phyloP scores from a whole-genome alignment of 176 grass and related monocot species.

The Tuctoria greenei region DNA sequence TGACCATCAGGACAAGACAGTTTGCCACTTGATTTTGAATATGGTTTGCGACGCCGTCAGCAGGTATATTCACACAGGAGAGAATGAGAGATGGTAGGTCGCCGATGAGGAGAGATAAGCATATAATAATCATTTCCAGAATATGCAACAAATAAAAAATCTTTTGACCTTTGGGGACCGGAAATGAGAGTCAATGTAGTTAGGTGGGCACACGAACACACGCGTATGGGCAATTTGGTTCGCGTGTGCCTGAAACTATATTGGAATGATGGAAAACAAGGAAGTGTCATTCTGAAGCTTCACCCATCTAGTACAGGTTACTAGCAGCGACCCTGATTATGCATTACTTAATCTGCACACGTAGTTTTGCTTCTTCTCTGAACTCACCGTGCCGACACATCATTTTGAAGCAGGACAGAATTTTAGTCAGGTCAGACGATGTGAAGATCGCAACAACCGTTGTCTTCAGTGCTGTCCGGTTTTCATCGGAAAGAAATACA shows the following conservation, averaged over 20 bases:
- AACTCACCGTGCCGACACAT: not conserved
- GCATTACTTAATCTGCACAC: not conserved
- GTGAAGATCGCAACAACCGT: not conserved
- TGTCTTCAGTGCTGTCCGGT: not conserved
- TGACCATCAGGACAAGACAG: no score
- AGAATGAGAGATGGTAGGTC: not conserved
- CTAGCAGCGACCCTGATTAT: not conserved
- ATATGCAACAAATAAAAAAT: not conserved
- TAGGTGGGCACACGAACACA: conserved; percentile 33
- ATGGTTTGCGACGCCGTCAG: no score
- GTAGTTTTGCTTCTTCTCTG: not conserved
- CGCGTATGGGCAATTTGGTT: not conserved
- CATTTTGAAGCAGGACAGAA: not conserved
- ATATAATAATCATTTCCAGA: conserved; percentile 7
- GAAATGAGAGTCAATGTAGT: conserved; percentile 37
- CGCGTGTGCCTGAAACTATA: conserved; percentile 12
- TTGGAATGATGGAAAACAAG: not conserved
- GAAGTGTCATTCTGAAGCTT: conserved; percentile 24
- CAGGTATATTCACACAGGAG: not conserved
- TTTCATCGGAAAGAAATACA: conserved; percentile 6
- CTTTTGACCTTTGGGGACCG: no score
- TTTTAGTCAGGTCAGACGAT: conserved; percentile 25
- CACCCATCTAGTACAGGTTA: not conserved
- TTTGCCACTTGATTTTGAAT: no score
- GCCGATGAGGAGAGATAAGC: not conserved